Evolutionary conservation across 257 asterid genomes (phyloP), one percentile per base, ranked within the genome.

Genomic region (Catharanthus roseus): DNA sequence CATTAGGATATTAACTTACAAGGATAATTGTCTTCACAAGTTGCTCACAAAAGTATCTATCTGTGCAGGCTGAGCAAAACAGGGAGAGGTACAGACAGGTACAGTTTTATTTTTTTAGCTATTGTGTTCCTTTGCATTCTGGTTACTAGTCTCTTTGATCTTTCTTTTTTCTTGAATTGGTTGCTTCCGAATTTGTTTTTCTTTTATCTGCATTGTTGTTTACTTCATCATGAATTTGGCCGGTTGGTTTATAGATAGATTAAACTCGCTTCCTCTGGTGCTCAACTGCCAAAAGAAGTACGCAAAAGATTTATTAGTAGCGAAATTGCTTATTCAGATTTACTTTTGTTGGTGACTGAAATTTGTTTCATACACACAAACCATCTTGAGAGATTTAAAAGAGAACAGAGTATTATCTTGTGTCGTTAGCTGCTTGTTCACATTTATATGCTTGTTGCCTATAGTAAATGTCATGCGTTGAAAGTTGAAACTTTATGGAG

Each of bases 51-150:
- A 6, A 19, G 12, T 54, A 24, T 61, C 63, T 63, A 68, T 68
- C 29, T 81, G 3, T 26, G 87, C 97, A 93, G 98, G 92, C 81
- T 68, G 96, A 89, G 78, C 66, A 77, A 82, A 82, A 74, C 64
- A 89, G 74, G 74, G 78, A 83, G 87, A 86, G 97, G 74, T 77
- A 75, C 62, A 81, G 85, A 77, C 96, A 93, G 97, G 98, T 93
- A 80, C 21, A 41, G 26, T 16, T 79, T 74, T 75, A 28, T n/a
- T n/a, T n/a, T 57, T 33, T 28, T 57, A 57, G 18, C 56, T 75
- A 65, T 6, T 44, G 8, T 19, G 33, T 47, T 15, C 23, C 6
- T 18, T 38, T 19, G 36, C 28, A 53, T 26, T 45, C 34, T 54
- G 11, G 42, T 21, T 61, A 41, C 7, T 3, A 68, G 68, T 58